These are phyloP conservation scores for Fraxinus latifolia DNA, from an alignment of 305 asterid genomes.

Conservation along the genomic window DNA sequence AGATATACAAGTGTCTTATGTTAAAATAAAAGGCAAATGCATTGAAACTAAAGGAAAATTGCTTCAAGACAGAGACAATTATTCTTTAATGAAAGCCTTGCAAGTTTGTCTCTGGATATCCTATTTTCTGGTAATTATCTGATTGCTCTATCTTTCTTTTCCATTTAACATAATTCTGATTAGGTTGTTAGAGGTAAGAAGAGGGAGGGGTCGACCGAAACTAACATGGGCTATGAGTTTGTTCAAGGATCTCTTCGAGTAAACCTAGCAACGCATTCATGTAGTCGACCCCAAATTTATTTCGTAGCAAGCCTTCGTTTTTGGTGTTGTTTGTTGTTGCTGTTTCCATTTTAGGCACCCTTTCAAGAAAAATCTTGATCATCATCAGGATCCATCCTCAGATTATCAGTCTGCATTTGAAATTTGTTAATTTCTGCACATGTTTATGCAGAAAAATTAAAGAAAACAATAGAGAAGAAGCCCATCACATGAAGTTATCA, in stretches of 20 bases:
- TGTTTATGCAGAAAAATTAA: background rate
- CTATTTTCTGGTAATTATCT: slow-evolving; percentile 11
- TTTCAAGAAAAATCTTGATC: background rate
- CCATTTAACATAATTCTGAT: background rate
- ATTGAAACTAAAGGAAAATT: slow-evolving; percentile 8
- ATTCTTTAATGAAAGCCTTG: slow-evolving; percentile 19
- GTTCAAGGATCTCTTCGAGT: background rate
- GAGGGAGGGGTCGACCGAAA: background rate
- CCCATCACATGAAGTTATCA: background rate
- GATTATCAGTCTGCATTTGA: background rate
- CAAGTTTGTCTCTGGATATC: slow-evolving; percentile 8
- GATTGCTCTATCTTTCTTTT: background rate
- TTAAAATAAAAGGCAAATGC: slow-evolving; percentile 24
- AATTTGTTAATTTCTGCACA: background rate
- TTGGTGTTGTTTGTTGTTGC: background rate
- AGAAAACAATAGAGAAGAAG: background rate
- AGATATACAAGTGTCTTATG: slow-evolving; percentile 41
- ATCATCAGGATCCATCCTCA: background rate
- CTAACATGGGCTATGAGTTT: background rate
- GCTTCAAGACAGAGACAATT: slow-evolving; percentile 14
- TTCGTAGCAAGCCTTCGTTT: background rate
- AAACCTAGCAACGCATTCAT: background rate
- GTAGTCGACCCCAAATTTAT: background rate
- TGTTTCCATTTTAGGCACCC: background rate
- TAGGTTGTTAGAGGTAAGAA: background rate